Evolutionary conservation across 2,329 filamentous ascomycete genomes (phyloP), one percentile per base, ranked within the genome.

Genomic region (Dactylellina drechsleri): DNA sequence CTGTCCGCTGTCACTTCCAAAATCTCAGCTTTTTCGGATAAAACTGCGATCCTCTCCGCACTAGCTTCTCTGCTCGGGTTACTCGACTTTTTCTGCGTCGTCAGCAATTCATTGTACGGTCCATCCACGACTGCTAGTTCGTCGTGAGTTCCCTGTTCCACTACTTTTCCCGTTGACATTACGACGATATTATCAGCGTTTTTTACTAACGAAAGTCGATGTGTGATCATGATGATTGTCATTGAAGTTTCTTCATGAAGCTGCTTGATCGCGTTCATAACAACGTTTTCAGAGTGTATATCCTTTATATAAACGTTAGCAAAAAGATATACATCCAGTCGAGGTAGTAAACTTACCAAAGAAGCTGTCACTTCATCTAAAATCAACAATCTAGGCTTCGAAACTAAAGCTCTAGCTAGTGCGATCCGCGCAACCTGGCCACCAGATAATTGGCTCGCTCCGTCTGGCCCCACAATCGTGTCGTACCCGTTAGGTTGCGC

Each of bases 211-310:
- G 82, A 80, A n/a, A 84, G 79, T 0, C 83, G 79, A 79, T 84
- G 83, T 0, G 82, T 82, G 70, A 84, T 82, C 75, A 81, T 80
- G 15, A 84, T 80, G 1, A 82, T 83, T 79, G 76, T 86, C 81
- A 62, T 80, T 77, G 77, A 79, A 12, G 77, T 78, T 20, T 80
- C 71, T 41, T 50, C 49, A 60, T 76, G 57, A 54, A 70, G 13
- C 59, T 67, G 36, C 43, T 47, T 62, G 41, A 67, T 60, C 18
- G 67, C 66, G 16, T 41, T 54, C 71, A 75, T 75, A n/a, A 75
- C 71, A 13, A 68, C 45, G 26, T 75, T 75, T 45, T 75, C 71
- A 4, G 71, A 75, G 26, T 68, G 64, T 6, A 75, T 75, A 57
- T 75, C 71, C 71, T 75, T 36, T 4, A 45, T 18, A 15, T 23